phyloP scores from a whole-genome alignment of 2,329 filamentous ascomycete genomes.

The Pseudogymnoascus sp. region DNA sequence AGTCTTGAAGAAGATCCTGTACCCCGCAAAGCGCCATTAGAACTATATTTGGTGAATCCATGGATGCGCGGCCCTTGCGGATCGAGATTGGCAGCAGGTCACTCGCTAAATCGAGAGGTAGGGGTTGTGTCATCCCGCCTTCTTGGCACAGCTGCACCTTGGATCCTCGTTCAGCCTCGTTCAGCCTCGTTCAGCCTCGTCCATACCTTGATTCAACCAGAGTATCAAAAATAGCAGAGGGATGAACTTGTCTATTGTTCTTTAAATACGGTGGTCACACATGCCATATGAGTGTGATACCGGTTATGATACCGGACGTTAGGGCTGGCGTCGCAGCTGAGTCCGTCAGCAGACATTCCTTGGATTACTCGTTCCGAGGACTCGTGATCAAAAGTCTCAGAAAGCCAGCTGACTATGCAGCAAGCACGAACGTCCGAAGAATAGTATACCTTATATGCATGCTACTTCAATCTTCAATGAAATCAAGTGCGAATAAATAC shows the following conservation, averaged over 20 bases:
- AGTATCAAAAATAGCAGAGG: neutral
- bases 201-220: neutral
- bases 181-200: neutral
- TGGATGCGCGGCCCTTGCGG: too few species aligned
- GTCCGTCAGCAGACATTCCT: neutral
- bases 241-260: neutral
- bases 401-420: neutral
- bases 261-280: neutral
- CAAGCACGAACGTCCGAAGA: neutral
- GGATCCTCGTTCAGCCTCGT: too few species aligned
- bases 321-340: neutral
- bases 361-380: neutral
- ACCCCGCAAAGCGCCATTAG: too few species aligned
- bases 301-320: neutral
- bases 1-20: too few species aligned
- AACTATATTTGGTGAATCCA: too few species aligned
- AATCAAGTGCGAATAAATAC: neutral
- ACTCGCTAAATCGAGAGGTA: too few species aligned
- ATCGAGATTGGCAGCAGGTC: too few species aligned
- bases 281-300: neutral
- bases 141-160: too few species aligned
- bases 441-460: neutral
- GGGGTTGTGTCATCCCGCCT: too few species aligned
- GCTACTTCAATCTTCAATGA: neutral
- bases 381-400: neutral